Evolutionary conservation across 225 moss, liverwort and hornwort genomes (phyloP), one percentile per base, ranked within the genome.

Genomic region (Marchantia polymorpha): DNA sequence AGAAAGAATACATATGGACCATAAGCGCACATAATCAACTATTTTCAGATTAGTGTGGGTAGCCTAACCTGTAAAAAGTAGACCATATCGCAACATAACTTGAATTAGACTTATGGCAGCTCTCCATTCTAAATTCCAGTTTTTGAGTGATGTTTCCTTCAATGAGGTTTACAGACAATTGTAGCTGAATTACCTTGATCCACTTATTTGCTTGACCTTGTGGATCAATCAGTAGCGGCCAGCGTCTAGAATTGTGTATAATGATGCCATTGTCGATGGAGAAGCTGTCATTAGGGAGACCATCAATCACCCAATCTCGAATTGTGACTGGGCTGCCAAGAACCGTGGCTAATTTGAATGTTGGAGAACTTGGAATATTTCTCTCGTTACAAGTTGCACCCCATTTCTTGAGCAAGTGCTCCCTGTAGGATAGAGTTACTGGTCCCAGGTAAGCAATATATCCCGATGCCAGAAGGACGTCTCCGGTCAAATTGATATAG

Each of bases 191-290:
- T 55, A 92, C 92, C 90, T 90, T 92, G 51, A 92, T 90, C 90
- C 90, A 92, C 58, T 92, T 92, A 47, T 92, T 92, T 23, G 90
- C 92, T 73, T 90, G 92, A 52, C 88, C 90, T 83, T 92, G 92
- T 16, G 90, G 92, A 81, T 90, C 92, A 70, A 92, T 89, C 26
- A 90, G 85, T 50, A 92, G 79, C 20, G 90, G 92, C 92, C 92
- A 92, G 13, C 90, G 87, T 79, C 90, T 87, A 27, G 92, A 87
- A 3, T 84, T 85, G 59, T 84, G 82, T 53, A 92, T 82, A 20
- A 92, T 90, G 78, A 92, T 90, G 23, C 88, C 92, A 53, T 92
- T 92, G 79, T 92, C 92, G 53, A 89, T 80, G 48, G 90, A 92
- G 80, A 92, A 92, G 83, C 87, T 90, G 78, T 92, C 92, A 72